phyloP scores from a whole-genome alignment of 805 yeast genomes.

The Candida boidinii region DNA sequence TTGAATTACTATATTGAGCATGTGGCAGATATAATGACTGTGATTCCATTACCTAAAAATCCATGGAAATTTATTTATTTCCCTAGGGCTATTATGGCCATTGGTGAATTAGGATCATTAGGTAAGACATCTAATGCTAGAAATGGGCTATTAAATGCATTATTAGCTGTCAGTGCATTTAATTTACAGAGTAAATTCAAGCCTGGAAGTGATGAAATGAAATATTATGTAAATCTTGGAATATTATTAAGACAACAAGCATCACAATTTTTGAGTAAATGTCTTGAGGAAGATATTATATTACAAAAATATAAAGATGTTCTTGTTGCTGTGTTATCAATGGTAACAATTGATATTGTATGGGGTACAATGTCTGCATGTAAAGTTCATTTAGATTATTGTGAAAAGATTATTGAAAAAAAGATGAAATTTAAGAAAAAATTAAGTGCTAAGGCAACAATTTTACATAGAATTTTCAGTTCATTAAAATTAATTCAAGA shows the following conservation, averaged over 20 bases:
- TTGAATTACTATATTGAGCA: conserved; percentile 63
- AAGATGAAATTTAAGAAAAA: conserved; percentile 60
- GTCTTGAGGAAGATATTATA: conserved; percentile 42
- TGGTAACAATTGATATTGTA: conserved; percentile 82
- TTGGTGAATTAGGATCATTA: conserved; percentile 69
- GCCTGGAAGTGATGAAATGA: conserved; percentile 59
- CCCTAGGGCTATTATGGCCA: conserved; percentile 73
- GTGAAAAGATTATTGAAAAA: conserved; percentile 65
- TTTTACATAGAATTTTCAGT: conserved; percentile 71
- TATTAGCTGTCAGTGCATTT: conserved; percentile 76
- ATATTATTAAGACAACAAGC: conserved; percentile 71
- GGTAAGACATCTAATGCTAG: conserved; percentile 72
- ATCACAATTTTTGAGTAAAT: conserved; percentile 51
- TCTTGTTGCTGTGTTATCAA: conserved; percentile 70
- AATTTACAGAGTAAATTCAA: conserved; percentile 67
- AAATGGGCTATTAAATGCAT: conserved; percentile 68
- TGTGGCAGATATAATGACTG: conserved; percentile 71
- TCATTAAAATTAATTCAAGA: conserved; percentile 71
- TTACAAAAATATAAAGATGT: conserved; percentile 76
- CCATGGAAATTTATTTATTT: conserved; percentile 88
- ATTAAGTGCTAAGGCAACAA: conserved; percentile 66
- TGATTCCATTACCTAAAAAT: conserved; percentile 58
- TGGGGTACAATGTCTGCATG: conserved; percentile 91
- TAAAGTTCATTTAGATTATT: conserved; percentile 62
- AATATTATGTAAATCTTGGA: conserved; percentile 64